Evolutionary conservation across 768 basidiomycete genomes (phyloP).

Genomic region (Tricholoma bakamatsutake): DNA sequence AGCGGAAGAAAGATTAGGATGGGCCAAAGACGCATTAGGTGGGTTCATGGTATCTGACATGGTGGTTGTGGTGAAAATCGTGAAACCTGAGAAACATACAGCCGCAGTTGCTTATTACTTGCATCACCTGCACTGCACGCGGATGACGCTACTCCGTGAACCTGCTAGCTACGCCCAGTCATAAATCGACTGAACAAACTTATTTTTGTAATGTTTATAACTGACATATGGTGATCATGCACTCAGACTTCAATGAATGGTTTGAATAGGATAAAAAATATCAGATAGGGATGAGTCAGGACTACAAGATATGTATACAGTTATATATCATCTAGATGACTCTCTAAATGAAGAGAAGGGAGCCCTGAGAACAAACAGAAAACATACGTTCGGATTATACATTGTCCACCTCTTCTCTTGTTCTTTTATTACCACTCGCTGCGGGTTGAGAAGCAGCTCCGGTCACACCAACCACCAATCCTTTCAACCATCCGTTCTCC

Average conservation of each 20-base stretch:
- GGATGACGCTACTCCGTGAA: background rate
- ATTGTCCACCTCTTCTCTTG: slow-evolving; percentile 13
- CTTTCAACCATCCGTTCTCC: slow-evolving; percentile 92
- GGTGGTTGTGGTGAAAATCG: slow-evolving; percentile 8
- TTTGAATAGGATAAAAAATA: background rate
- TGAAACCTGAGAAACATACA: slow-evolving; percentile 1
- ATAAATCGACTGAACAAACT: background rate
- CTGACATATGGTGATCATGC: background rate
- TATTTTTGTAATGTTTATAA: background rate
- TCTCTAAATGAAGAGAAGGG: background rate
- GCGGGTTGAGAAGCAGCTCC: slow-evolving; percentile 48
- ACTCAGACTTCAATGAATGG: no score
- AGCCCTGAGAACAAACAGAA: background rate
- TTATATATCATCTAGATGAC: background rate
- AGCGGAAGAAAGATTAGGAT: background rate
- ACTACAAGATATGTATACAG: background rate
- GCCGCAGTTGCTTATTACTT: background rate
- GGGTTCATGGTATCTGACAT: slow-evolving; percentile 8
- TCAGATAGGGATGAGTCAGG: background rate
- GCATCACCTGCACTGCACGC: background rate
- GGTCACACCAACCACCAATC: slow-evolving; percentile 83
- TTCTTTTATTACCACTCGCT: slow-evolving; percentile 18
- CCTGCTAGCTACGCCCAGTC: no score
- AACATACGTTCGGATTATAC: background rate
- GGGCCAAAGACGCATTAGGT: background rate